These are phyloP conservation scores for Acacia melanoxylon DNA, from an alignment of 306 rosid genomes.

Conservation along the genomic window DNA sequence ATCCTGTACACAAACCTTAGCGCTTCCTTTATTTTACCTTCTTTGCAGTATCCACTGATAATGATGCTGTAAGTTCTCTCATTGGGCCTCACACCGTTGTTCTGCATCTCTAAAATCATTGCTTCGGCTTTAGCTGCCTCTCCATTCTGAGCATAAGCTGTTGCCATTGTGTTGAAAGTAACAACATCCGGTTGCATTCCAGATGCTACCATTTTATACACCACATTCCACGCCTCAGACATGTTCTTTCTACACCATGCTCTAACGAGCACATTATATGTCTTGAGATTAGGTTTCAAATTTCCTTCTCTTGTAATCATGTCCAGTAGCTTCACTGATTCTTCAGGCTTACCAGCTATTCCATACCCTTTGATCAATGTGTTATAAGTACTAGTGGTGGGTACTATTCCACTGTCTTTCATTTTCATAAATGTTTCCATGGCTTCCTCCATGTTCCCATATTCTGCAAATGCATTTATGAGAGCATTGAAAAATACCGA, in stretches of 20 bases:
- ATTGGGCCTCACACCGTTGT: constrained; percentile 52
- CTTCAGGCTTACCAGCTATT: constrained; percentile 63
- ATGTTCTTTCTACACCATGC: constrained; percentile 57
- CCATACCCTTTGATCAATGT: constrained; percentile 75
- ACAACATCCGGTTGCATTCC: constrained; percentile 66
- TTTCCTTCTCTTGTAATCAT: constrained; percentile 51
- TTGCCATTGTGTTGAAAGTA: constrained; percentile 65
- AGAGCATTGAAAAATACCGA: constrained; percentile 61
- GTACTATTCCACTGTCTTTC: constrained; percentile 62
- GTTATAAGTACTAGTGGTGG: constrained; percentile 56
- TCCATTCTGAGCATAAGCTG: constrained; percentile 64
- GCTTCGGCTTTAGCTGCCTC: constrained; percentile 58
- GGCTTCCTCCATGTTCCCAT: constrained; percentile 70
- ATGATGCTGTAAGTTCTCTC: constrained; percentile 57
- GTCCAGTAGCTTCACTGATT: constrained; percentile 55
- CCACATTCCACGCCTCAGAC: constrained; percentile 63
- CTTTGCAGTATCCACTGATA: constrained; percentile 65
- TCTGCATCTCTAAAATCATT: constrained; percentile 62
- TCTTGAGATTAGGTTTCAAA: constrained; percentile 64
- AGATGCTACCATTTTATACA: constrained; percentile 47
- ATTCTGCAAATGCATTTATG: constrained; percentile 67
- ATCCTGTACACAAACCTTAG: constrained; percentile 54
- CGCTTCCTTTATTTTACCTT: constrained; percentile 63
- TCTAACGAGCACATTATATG: constrained; percentile 65
- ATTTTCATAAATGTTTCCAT: constrained; percentile 52